Conservation (phyloP, 805 yeast species). For the Barnettozyma siamensis region DNA sequence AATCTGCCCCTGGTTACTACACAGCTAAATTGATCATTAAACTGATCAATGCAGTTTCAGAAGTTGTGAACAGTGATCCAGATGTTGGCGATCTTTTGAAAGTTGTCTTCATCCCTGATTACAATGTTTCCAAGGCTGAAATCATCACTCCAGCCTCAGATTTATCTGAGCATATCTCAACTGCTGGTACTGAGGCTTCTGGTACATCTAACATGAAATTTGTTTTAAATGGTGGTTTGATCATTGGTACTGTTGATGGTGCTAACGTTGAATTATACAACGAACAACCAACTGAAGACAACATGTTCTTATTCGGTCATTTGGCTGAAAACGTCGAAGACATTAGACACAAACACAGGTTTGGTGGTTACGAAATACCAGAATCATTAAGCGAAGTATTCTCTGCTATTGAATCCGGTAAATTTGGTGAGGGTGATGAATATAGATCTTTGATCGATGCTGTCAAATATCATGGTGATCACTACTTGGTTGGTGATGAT, state of each 20-base stretch:
- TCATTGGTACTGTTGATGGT: constrained; percentile 94
- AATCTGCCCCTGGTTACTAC: constrained; percentile 96
- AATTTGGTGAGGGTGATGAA: constrained; percentile 65
- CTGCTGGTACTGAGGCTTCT: constrained; percentile 96
- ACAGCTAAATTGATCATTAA: constrained; percentile 91
- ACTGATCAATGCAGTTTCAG: constrained; percentile 74
- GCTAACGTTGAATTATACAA: constrained; percentile 88
- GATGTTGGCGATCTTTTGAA: constrained; percentile 73
- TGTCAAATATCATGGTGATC: constrained; percentile 70
- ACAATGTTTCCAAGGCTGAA: constrained; percentile 92
- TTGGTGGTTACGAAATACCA: constrained; percentile 50
- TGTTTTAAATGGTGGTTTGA: constrained; percentile 88
- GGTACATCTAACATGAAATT: constrained; percentile 97
- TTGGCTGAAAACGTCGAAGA: constrained; percentile 87
- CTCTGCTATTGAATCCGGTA: constrained; percentile 57
- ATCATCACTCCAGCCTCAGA: constrained; percentile 87
- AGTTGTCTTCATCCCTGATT: constrained; percentile 86
- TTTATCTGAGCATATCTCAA: constrained; percentile 87
- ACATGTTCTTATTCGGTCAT: constrained; percentile 87
- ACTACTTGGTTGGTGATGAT: constrained; percentile 84
- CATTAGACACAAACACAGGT: constrained; percentile 67
- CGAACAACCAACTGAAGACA: constrained; percentile 89
- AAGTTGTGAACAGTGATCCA: constrained; percentile 71
- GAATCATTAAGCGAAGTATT: constrained; percentile 58
- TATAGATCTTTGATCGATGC: constrained; percentile 65